Conservation (phyloP, 495 filamentous ascomycete species). For the Bacidia gigantensis region DNA sequence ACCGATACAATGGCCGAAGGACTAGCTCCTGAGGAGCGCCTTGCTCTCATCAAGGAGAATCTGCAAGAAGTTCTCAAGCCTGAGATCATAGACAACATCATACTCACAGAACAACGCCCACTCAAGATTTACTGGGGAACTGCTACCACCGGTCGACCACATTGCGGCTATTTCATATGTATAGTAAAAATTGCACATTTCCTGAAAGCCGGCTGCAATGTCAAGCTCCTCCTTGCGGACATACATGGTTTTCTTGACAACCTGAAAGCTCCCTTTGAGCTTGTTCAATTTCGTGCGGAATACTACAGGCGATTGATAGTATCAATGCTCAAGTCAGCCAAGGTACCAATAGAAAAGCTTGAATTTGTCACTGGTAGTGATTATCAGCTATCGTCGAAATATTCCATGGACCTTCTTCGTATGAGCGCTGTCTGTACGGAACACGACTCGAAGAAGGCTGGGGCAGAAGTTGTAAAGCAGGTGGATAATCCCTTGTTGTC, state of each 20-base stretch:
- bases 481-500: slow-evolving; percentile 56
- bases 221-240: slow-evolving; percentile 72
- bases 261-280: slow-evolving; percentile 48
- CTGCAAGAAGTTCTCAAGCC: slow-evolving; percentile 73
- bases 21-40: slow-evolving; percentile 28
- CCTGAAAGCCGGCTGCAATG: slow-evolving; percentile 67
- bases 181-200: slow-evolving; percentile 83
- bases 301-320: slow-evolving; percentile 60
- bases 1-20: slow-evolving; percentile 18
- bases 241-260: slow-evolving; percentile 38
- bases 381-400: slow-evolving; percentile 56
- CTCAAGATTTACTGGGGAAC: slow-evolving; percentile 86
- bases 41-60: slow-evolving; percentile 66
- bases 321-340: slow-evolving; percentile 51
- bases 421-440: slow-evolving; percentile 42
- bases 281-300: slow-evolving; percentile 63
- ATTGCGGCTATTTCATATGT: slow-evolving; percentile 74
- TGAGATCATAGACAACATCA: slow-evolving; percentile 65
- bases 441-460: slow-evolving; percentile 70
- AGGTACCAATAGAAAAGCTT: slow-evolving; percentile 63
- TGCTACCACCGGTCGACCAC: slow-evolving; percentile 67
- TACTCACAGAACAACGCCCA: slow-evolving; percentile 55
- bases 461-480: slow-evolving; percentile 90
- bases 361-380: slow-evolving; percentile 72
- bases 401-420: slow-evolving; percentile 66